Percentiles rank a stretch among this genome's conserved stretches.
Conservation (phyloP, 495 filamentous ascomycete species). For the Tuber indicum region DNA sequence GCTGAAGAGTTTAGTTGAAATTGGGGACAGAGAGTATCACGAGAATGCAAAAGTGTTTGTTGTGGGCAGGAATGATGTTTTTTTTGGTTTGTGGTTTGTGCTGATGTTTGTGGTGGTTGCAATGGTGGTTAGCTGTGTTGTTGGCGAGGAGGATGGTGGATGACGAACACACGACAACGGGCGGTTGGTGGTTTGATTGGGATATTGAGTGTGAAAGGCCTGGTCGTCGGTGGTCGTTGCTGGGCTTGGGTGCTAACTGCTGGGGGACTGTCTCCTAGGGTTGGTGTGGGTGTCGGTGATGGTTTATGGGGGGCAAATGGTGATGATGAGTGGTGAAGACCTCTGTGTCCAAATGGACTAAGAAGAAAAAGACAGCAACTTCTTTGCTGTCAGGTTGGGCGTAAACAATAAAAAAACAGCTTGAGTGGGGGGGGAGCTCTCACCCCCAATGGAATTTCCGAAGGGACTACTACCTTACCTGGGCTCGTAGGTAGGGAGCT, state of each 20-base stretch:
- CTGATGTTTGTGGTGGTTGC: neutral
- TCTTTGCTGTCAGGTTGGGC: neutral
- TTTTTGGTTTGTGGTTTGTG: neutral
- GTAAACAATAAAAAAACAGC: neutral
- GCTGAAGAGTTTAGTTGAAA: neutral
- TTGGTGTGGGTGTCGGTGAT: neutral
- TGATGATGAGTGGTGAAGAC: conserved; percentile 2
- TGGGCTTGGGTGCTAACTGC: neutral
- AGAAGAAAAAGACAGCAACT: neutral
- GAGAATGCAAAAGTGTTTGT: neutral
- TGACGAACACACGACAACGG: neutral
- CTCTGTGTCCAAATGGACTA: neutral
- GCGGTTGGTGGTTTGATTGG: neutral
- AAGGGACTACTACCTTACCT: neutral
- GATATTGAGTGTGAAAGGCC: neutral
- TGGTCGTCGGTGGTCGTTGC: neutral
- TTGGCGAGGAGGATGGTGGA: neutral
- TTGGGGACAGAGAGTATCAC: neutral
- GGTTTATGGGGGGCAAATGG: neutral
- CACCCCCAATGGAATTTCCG: neutral
- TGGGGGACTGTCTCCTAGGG: neutral
- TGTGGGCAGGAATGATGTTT: neutral
- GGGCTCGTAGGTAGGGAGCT: neutral
- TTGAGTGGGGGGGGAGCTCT: neutral
- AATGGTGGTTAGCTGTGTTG: neutral